A percentile compares a stretch with the other conserved stretches of the same genome.
These are phyloP conservation scores for Colletotrichum viniferum DNA, from an alignment of 2,329 filamentous ascomycete species.

Conservation along the genomic window DNA sequence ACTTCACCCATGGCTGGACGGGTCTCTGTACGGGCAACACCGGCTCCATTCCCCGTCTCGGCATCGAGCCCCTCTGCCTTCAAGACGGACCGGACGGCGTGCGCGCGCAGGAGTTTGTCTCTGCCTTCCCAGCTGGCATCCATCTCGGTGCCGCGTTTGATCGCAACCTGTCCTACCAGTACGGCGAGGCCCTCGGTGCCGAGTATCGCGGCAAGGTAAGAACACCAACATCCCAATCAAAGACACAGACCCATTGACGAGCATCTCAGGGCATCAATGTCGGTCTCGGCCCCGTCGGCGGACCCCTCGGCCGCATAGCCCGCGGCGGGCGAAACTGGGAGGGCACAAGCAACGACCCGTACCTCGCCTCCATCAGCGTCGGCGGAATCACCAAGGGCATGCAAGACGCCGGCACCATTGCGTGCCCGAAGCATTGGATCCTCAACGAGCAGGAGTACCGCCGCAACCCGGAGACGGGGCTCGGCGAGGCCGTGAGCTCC, in stretches of 20 bases:
- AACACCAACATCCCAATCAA: slow-evolving; percentile 51
- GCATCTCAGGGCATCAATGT: not conserved
- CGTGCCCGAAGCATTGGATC: slow-evolving; percentile 61
- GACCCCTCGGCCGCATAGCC: slow-evolving; percentile 75
- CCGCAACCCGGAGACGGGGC: slow-evolving; percentile 45
- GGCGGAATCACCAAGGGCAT: slow-evolving; percentile 65
- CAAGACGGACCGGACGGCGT: slow-evolving; percentile 80
- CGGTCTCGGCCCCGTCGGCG: slow-evolving; percentile 63
- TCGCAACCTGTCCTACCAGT: slow-evolving; percentile 71
- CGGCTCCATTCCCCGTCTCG: slow-evolving; percentile 47
- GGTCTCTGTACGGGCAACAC: slow-evolving; percentile 47
- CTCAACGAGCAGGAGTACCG: slow-evolving; percentile 72
- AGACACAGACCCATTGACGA: not conserved
- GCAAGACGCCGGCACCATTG: slow-evolving; percentile 46
- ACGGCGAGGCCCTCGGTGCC: slow-evolving; percentile 71
- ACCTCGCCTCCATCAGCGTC: slow-evolving; percentile 68
- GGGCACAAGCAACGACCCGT: slow-evolving; percentile 80
- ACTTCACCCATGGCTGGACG: slow-evolving; percentile 26
- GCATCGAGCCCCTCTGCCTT: slow-evolving; percentile 66
- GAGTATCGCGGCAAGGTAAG: slow-evolving; percentile 43
- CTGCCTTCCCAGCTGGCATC: slow-evolving; percentile 75
- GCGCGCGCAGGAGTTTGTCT: slow-evolving; percentile 52
- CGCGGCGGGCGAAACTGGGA: slow-evolving; percentile 83
- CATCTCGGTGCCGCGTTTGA: slow-evolving; percentile 84
- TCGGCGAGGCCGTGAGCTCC: slow-evolving; percentile 55